A percentile compares a stretch with the other conserved stretches of the same genome.
Evolutionary conservation across 2,329 filamentous ascomycete species (phyloP).

Genomic region (Ceratocystiopsis sp.): DNA sequence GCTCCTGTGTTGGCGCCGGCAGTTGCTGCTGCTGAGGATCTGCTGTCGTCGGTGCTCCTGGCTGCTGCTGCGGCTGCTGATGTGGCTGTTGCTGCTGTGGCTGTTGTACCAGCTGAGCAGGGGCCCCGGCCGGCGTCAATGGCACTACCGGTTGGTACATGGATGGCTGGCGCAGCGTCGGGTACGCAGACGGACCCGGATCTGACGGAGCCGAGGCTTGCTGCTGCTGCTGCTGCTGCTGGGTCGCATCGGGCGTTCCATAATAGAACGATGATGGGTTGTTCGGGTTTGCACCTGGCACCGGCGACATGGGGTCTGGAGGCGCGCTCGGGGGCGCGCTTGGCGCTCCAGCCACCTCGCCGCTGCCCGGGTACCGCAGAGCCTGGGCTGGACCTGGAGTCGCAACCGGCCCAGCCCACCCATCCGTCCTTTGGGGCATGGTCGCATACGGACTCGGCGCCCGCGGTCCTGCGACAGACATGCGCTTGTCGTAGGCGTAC

Average conservation of each 20-base stretch:
- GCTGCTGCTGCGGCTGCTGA: constrained; percentile 5
- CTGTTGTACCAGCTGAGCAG: constrained; percentile 16
- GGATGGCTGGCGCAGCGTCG: constrained; percentile 29
- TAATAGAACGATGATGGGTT: constrained; percentile 41
- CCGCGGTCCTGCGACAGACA: constrained; percentile 19
- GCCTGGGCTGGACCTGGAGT: constrained; percentile 9
- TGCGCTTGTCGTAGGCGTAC: constrained; percentile 32
- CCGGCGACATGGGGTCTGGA: constrained; percentile 16
- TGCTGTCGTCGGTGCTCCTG: not conserved
- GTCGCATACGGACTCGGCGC: constrained; percentile 23
- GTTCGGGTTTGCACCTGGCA: constrained; percentile 29
- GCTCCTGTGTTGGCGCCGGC: not conserved
- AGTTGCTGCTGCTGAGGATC: not conserved
- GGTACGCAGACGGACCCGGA: constrained; percentile 31
- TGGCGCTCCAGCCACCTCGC: not conserved
- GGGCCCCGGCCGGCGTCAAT: constrained; percentile 19
- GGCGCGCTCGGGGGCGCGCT: not conserved
- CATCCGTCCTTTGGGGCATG: constrained; percentile 31
- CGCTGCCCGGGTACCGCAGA: constrained; percentile 1
- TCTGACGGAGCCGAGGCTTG: constrained; percentile 25
- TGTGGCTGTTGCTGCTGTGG: constrained; percentile 15
- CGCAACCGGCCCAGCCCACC: constrained; percentile 29
- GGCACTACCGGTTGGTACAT: constrained; percentile 27
- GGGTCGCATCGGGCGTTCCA: constrained; percentile 20
- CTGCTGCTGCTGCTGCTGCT: constrained; percentile 17